Evolutionary conservation across 1,284 basidiomycete genomes (phyloP), one percentile per base, ranked within the genome.

Genomic region (Ceratobasidium papillatum): DNA sequence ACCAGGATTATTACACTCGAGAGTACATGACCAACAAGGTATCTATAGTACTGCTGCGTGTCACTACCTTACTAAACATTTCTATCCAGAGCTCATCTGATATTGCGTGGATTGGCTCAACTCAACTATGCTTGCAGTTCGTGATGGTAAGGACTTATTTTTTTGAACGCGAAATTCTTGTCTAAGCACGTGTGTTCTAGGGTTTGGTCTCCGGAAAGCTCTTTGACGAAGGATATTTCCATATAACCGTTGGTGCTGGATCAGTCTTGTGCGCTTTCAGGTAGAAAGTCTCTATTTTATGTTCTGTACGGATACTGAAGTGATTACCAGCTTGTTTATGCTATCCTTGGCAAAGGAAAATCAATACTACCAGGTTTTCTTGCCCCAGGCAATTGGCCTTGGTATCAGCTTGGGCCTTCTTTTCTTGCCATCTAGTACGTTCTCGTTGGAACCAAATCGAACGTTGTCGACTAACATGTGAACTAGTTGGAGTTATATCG

Each of bases 401-500:
- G 86, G 86, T 3, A 79, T 85, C 17, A 85, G 84, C 4, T 78
- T 82, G 47, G 86, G 86, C 3, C 77, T 85, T 41, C 80, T 83
- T 22, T 86, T 84, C 79, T 87, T 86, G 36, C 66, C 56, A 2
- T 47, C 45, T 2, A 59, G 74, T 75, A 49, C 9, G 73, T 58
- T 8, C 12, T 36, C 41, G 3, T 12, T 12, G 5, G 22, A 27
- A 9, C 43, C 19, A 49, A 12, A 1, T 22, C 41, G 0, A 27
- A 22, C 17, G 27, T 32, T 45, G 75, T 88, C 88, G 0, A 82
- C 86, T 17, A 79, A 22, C 3, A 52, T 27, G 9, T 27, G 19
- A 47, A 14, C 7, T 32, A 73, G 71, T 90, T 75, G 83, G 87
- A 52, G 85, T 88, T 78, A 82, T 91, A 61, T 83, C 90, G 34